Base-by-base conservation (phyloP, 108 stramenopile genomes). In the Chaetoceros muelleri region DNA sequence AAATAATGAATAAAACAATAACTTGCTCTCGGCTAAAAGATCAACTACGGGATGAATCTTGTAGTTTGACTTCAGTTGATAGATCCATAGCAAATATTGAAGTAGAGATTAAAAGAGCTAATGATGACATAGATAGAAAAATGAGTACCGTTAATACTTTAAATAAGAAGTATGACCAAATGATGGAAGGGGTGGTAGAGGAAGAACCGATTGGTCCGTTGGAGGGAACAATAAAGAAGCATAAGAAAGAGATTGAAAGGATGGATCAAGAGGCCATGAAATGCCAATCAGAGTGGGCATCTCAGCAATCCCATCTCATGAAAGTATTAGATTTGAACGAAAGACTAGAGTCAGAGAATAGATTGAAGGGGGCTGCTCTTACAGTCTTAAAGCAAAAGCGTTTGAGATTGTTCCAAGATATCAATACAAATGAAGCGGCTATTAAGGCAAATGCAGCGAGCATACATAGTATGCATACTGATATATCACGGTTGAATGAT, bases 81-180 rank as follows among this genome's bases (percentile, higher is more conserved):
- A 58, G 60, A 23, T 57, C 79, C 28, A 81, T 85, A 26, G 82
- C 58, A 23, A 67, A 71, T 57, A 79, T 85, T 48, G 77, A 90
- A 77, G 50, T 64, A 25, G 86, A 88, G 60, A 86, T 87, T 54
- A 67, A 81, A 1, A 87, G 86, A 69, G 66, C 84, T n/a, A 72
- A 82, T 48, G 84, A 93, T 55, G 84, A 90, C 30, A 80, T 88
- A 17, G 90, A 90, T 55, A 87, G 87, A 62, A 90, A 90, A 73
- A 84, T 80, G 53, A 79, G 65, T 45, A 63, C 72, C 7, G 80
- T 89, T 24, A 88, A 84, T 31, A 55, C 74, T 26, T 64, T 90
- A 29, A 93, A 93, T 61, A 66, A 82, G 24, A 84, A 87, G 60
- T 90, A 82, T 58, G 82, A 88, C 61, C 72, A 79, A 53, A 80